These are phyloP conservation scores for Leptomonas pyrrhocoris DNA, from an alignment of 208 protist species.

Conservation along the genomic window DNA sequence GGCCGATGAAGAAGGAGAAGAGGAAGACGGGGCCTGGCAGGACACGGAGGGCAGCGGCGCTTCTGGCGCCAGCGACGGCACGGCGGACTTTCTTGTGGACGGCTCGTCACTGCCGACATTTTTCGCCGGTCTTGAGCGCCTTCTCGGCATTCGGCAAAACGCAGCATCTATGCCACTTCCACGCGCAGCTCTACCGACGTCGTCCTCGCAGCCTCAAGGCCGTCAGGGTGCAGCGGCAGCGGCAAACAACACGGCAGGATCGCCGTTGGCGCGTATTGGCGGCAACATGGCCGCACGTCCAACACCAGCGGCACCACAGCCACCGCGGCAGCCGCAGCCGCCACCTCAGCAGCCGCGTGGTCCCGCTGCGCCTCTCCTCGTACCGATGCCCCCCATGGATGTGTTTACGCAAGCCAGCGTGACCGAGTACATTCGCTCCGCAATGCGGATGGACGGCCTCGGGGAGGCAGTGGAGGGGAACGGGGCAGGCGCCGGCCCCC, in stretches of 20 bases:
- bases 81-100: conserved; percentile 29
- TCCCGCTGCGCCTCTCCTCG: background rate
- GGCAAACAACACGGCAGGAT: background rate
- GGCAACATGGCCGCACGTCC: background rate
- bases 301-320: background rate
- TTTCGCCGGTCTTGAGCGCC: conserved; percentile 28
- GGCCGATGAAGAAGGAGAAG: conserved; percentile 16
- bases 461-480: conserved; percentile 1
- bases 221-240: background rate
- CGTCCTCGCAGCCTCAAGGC: background rate
- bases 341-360: conserved; percentile 1
- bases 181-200: background rate
- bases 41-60: conserved; percentile 13
- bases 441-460: background rate
- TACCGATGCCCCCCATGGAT: background rate
- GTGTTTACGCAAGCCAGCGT: background rate
- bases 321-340: background rate
- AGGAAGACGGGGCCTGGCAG: conserved; percentile 28
- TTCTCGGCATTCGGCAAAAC: conserved; percentile 17
- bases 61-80: conserved; percentile 20
- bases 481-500: background rate
- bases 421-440: conserved; percentile 15
- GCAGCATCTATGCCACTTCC: background rate
- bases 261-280: background rate
- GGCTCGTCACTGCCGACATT: conserved; percentile 25